Base-by-base conservation (phyloP, 2,329 filamentous ascomycete genomes). In the Venturia carpophila region DNA sequence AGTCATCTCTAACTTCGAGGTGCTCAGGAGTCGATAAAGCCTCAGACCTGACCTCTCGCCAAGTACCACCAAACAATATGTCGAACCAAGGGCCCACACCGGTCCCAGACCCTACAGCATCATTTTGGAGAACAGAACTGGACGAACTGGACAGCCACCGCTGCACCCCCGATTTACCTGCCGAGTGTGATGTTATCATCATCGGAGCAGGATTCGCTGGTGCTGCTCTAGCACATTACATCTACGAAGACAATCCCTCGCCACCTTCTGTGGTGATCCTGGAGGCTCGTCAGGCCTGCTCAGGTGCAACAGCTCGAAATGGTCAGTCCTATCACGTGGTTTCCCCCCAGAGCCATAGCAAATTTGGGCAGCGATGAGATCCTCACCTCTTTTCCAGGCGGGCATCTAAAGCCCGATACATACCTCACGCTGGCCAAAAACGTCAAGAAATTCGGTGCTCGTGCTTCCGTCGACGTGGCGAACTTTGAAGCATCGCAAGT, bases 261-360 rank as follows among this genome's bases (percentile, higher is more conserved):
- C 78, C 80, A 5, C 76, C 80, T 66, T 79, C 76, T n/a, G 82
- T 92, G 7, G 79, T 92, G 6, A 82, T 92, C 78, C 79, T 93
- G 5, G 90, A 93, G 75, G 90, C 90, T 17, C 80, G 90, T 70
- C 89, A 92, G 77, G 88, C 87, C 3, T 92, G 89, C 71, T 92
- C 84, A 84, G 90, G 90, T 21, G 90, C 90, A 19, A 92, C 89
- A 1, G 89, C 45, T 24, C 45, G 45, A 5, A 49, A 49, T 49
- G 45, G 45, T 49, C 11, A 49, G 45, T n/a, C 21, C n/a, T 2
- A 6, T 34, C 30, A 34, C 30, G 30, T 34, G 30, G 30, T 34
- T 49, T 24, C n/a, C n/a, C 21, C 19, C 43, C 4, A 3, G 6
- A 19, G 9, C 19, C 9, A 21, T 11, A 24, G 9, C 45, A 49